Base-by-base conservation (phyloP, 257 asterid species). In the Avicennia marina region DNA sequence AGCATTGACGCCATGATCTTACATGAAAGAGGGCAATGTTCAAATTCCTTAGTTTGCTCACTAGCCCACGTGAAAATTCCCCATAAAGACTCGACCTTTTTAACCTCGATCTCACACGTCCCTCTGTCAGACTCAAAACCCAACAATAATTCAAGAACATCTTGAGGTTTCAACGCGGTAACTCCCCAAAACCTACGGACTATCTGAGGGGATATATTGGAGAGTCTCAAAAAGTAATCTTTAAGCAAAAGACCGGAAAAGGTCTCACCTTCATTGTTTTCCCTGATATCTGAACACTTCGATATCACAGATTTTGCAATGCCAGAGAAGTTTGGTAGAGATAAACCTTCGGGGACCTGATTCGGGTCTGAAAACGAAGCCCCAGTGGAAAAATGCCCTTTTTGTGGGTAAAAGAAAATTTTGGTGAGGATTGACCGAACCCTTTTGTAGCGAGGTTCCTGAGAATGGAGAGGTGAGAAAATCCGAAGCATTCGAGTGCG, bases 1-100 rank as follows among this genome's bases (percentile, higher is more conserved):
- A 93, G 91, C 84, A 88, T 67, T 20, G 83, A 68, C 12, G 90
- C 87, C 90, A 93, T 89, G 60, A 89, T 77, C 60, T 75, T 77
- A 64, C 85, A 80, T 24, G 95, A 75, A 41, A 15, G 66, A 19
- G 84, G 77, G 42, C 76, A 75, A 73, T 91, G 95, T 63, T 70
- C 71, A 70, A 82, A 78, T 17, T 47, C 84, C 72, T 56, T 41
- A 68, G 44, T 33, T 38, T 81, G 74, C 60, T 72, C 69, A 54
- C 78, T 71, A 18, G 85, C 89, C 93, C 80, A 78, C 53, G 55
- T 65, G 71, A 76, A 91, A 51, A 91, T 55, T 55, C 82, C 89
- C 95, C 90, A 93, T 48, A 93, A 82, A 72, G 83, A 78, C 54
- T 71, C 78, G 41, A 81, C 72, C 69, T 79, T 83, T 78, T 67